These are phyloP conservation scores for Botryobasidium botryosum DNA, from an alignment of 768 basidiomycete species.

Conservation along the genomic window DNA sequence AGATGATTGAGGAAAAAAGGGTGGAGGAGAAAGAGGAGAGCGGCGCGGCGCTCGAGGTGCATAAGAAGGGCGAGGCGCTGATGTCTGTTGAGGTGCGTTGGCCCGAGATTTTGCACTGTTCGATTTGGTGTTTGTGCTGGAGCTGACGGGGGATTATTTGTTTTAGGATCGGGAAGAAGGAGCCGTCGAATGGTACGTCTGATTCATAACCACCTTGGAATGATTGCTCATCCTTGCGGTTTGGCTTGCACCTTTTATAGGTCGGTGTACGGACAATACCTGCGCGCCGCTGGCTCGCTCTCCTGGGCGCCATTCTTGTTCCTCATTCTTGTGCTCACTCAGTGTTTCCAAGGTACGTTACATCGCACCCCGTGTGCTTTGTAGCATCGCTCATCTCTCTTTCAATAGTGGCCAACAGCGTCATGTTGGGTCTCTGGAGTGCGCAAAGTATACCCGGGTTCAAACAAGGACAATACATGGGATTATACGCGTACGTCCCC, in stretches of 20 bases:
- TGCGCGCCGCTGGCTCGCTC: conserved; percentile 31
- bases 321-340: conserved; percentile 27
- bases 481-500: conserved; percentile 27
- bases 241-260: conserved; percentile 44
- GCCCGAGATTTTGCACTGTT: conserved; percentile 37
- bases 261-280: conserved; percentile 34
- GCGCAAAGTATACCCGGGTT: conserved; percentile 36
- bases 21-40: conserved; percentile 10
- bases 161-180: no score
- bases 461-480: conserved; percentile 51
- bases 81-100: conserved; percentile 41
- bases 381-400: neutral
- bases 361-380: neutral
- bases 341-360: conserved; percentile 7
- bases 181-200: no score
- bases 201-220: neutral
- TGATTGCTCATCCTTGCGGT: conserved; percentile 13
- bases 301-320: conserved; percentile 30
- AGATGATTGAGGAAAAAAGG: conserved; percentile 3
- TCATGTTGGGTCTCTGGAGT: conserved; percentile 66
- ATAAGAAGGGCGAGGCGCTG: conserved; percentile 33
- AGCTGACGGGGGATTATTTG: no score
- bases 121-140: conserved; percentile 30
- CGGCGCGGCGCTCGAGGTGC: conserved; percentile 27
- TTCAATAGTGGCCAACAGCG: conserved; percentile 35